phyloP scores from a whole-genome alignment of 257 asterid species.

The Nicotiana noctiflora region DNA sequence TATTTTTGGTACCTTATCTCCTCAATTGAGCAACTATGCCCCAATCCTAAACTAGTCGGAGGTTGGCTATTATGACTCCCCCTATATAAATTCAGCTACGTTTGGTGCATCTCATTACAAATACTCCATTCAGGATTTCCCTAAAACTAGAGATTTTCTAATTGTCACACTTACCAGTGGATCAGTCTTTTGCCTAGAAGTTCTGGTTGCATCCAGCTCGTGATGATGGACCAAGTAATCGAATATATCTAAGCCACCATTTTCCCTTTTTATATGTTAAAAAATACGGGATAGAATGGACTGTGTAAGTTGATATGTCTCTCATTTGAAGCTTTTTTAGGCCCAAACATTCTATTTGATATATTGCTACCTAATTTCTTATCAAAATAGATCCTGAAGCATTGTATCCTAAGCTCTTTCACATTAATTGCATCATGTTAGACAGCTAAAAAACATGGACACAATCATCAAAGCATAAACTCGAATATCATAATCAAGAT shows the following conservation, averaged over 20 bases:
- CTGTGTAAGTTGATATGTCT: not conserved
- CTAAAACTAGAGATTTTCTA: not conserved
- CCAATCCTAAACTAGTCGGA: not conserved
- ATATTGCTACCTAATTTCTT: not conserved
- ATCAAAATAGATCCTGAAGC: not conserved
- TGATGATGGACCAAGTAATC: not conserved
- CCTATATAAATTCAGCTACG: not conserved
- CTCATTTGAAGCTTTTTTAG: not conserved
- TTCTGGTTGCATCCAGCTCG: not conserved
- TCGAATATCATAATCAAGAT: not conserved
- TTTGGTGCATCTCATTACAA: not conserved
- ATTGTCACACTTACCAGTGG: not conserved
- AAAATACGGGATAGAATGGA: not conserved
- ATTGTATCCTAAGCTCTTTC: not conserved
- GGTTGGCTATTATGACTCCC: not conserved
- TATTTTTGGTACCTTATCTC: not conserved
- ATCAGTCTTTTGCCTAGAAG: not conserved
- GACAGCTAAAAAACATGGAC: not conserved
- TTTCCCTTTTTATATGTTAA: not conserved
- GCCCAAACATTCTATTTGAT: not conserved
- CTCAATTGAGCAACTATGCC: not conserved
- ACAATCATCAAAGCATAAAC: not conserved
- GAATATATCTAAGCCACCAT: not conserved
- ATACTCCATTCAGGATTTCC: not conserved
- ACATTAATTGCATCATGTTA: not conserved